A percentile compares a stretch with the other conserved stretches of the same genome.
These are phyloP conservation scores for Narthecium ossifragum DNA, from an alignment of 106 monocot genomes.

Conservation along the genomic window DNA sequence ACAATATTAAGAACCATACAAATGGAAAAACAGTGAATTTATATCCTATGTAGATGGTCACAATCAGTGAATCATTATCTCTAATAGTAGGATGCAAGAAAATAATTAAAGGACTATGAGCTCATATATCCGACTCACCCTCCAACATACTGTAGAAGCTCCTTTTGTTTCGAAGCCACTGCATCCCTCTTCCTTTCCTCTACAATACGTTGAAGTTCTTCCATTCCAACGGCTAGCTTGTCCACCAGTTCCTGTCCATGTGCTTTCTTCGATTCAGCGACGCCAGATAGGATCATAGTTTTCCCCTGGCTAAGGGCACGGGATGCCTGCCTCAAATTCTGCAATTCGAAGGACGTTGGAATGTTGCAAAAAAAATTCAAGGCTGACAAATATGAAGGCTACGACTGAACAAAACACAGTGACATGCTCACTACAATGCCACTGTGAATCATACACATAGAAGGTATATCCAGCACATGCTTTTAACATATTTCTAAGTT, in stretches of 20 bases:
- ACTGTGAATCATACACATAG: no score
- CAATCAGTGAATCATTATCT: no score
- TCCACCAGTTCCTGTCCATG: slow-evolving; percentile 66
- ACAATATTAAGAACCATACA: no score
- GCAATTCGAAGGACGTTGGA: slow-evolving; percentile 10
- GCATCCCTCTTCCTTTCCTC: slow-evolving; percentile 81
- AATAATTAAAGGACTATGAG: not conserved
- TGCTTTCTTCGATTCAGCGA: slow-evolving; percentile 78
- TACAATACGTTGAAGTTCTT: slow-evolving; percentile 67
- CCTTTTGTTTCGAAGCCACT: slow-evolving; percentile 86
- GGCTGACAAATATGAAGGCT: no score
- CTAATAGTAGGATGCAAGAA: no score
- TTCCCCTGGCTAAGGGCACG: slow-evolving; percentile 89
- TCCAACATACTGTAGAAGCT: slow-evolving; percentile 94
- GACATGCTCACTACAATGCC: no score
- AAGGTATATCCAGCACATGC: no score
- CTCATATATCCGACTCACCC: slow-evolving; percentile 29
- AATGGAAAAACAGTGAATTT: no score
- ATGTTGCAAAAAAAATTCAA: no score
- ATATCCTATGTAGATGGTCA: no score
- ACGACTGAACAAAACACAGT: no score
- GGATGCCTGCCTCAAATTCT: slow-evolving; percentile 93
- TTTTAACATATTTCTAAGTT: no score
- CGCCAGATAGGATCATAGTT: slow-evolving; percentile 49
- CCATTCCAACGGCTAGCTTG: slow-evolving; percentile 69